phyloP scores from a whole-genome alignment of 129 eudicot genomes.

The Centrapalus pauciflorus region DNA sequence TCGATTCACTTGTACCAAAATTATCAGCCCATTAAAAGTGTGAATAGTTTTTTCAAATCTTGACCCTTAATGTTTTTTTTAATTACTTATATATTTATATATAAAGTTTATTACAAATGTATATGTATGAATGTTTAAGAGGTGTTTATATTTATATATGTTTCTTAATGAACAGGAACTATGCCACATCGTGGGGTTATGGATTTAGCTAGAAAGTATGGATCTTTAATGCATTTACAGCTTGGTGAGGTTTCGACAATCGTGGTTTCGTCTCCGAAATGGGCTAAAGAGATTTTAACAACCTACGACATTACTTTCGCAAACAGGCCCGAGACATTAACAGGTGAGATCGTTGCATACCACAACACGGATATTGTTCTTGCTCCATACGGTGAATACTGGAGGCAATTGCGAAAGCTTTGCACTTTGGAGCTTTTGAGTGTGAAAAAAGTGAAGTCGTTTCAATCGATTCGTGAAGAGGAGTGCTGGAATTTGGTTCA shows the following conservation, averaged over 20 bases:
- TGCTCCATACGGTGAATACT: conserved; percentile 30
- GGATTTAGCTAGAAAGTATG: conserved; percentile 24
- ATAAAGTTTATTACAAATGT: not conserved
- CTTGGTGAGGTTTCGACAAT: conserved; percentile 31
- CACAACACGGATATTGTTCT: conserved; percentile 27
- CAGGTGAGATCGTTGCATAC: conserved; percentile 18
- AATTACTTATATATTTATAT: no score
- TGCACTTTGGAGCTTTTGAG: conserved; percentile 31
- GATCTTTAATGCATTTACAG: conserved; percentile 23
- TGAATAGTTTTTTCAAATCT: no score
- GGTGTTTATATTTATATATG: not conserved
- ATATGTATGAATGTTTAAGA: not conserved
- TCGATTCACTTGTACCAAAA: no score
- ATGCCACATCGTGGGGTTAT: conserved; percentile 30
- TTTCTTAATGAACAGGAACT: conserved; percentile 20
- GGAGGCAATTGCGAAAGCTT: conserved; percentile 26
- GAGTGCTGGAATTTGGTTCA: conserved; percentile 28
- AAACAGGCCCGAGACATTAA: conserved; percentile 21
- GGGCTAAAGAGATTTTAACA: conserved; percentile 30
- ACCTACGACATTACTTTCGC: conserved; percentile 26
- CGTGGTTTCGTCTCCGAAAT: conserved; percentile 26
- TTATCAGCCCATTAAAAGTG: no score
- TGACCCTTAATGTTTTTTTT: no score
- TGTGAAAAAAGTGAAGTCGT: conserved; percentile 28
- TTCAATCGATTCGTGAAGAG: conserved; percentile 24